Evolutionary conservation across 768 basidiomycete genomes (phyloP).

Genomic region (Lyophyllum shimeji): DNA sequence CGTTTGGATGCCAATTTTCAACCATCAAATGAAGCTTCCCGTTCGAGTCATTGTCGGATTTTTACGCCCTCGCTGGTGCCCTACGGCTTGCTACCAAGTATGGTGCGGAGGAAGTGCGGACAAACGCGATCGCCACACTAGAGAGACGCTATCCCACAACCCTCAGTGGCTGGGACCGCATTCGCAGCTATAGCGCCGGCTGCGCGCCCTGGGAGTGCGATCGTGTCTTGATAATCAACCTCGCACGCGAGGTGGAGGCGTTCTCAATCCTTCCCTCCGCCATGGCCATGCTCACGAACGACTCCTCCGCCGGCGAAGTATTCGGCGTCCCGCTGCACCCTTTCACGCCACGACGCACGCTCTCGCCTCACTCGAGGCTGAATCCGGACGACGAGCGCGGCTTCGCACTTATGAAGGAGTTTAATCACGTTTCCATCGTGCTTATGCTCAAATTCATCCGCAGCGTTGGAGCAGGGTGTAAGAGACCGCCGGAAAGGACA

Average conservation of each 20-base stretch:
- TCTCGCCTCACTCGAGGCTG: neutral
- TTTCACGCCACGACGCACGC: neutral
- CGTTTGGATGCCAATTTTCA: neutral
- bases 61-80: slow-evolving; percentile 8
- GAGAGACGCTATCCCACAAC: slow-evolving; percentile 16
- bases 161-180: slow-evolving; percentile 11
- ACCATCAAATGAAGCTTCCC: neutral
- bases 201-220: slow-evolving; percentile 15
- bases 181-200: neutral
- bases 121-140: slow-evolving; percentile 10
- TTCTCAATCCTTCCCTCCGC: slow-evolving; percentile 18
- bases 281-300: slow-evolving; percentile 21
- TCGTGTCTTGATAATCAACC: slow-evolving; percentile 16
- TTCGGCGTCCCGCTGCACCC: slow-evolving; percentile 14
- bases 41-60: slow-evolving; percentile 7
- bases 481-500: slow-evolving; percentile 1
- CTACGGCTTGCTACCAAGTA: slow-evolving; percentile 13
- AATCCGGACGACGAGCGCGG: slow-evolving; percentile 1
- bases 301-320: slow-evolving; percentile 18
- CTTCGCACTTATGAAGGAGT: slow-evolving; percentile 13
- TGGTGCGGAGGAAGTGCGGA: slow-evolving; percentile 9
- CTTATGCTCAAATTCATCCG: slow-evolving; percentile 10
- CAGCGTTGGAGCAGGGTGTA: slow-evolving; percentile 1
- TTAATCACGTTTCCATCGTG: slow-evolving; percentile 6
- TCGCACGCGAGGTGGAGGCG: slow-evolving; percentile 16